Conservation (phyloP, 106 monocot species). For the Dioscorea zingiberensis region DNA sequence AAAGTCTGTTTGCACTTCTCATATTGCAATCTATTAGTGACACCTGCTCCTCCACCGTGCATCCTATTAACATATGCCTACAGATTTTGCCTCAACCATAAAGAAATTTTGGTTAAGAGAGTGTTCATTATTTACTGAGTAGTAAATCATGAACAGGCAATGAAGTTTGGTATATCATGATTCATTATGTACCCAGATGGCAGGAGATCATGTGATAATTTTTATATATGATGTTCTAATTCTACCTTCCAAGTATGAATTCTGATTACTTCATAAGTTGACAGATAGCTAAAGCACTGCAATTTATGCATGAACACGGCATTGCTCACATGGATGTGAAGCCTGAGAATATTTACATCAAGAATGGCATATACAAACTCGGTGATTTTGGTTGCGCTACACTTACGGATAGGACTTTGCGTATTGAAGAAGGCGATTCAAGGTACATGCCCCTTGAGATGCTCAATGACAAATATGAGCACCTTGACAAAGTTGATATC, state of each 20-base stretch:
- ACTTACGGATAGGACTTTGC: conserved; percentile 55
- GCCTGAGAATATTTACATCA: conserved; percentile 95
- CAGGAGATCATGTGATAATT: neutral
- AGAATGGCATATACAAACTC: conserved; percentile 71
- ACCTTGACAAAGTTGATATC: conserved; percentile 91
- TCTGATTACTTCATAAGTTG: neutral
- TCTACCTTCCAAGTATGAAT: neutral
- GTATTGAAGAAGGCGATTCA: conserved; percentile 89
- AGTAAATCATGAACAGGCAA: neutral
- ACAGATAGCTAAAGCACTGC: conserved; percentile 80
- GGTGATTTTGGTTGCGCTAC: conserved; percentile 98
- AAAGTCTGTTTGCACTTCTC: too few species aligned
- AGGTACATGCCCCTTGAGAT: conserved; percentile 95
- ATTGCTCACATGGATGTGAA: conserved; percentile 93
- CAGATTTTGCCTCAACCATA: neutral
- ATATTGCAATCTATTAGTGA: too few species aligned
- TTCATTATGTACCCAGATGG: neutral
- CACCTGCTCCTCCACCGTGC: too few species aligned
- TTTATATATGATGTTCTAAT: neutral
- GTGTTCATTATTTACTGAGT: too few species aligned
- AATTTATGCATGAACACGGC: conserved; percentile 75
- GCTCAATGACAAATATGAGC: conserved; percentile 79
- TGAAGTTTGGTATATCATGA: neutral
- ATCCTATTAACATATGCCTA: neutral
- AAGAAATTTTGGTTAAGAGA: too few species aligned